Evolutionary conservation across 108 stramenopile species (phyloP).

Genomic region (Cyclostephanos invisitatus): DNA sequence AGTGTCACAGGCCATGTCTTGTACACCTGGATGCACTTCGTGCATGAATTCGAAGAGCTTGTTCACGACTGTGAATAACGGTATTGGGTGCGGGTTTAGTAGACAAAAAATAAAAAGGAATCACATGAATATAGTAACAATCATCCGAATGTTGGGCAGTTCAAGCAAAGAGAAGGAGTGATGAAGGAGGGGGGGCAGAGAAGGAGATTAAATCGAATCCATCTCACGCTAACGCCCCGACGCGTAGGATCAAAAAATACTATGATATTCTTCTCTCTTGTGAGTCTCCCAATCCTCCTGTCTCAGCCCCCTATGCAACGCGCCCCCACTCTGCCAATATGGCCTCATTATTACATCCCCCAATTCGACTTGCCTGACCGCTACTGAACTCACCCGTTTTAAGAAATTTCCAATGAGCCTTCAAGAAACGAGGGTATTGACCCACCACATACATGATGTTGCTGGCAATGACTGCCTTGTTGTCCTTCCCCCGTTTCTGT

Average conservation of each 20-base stretch:
- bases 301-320: too few species aligned
- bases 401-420: slow-evolving; percentile 99
- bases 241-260: too few species aligned
- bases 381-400: slow-evolving; percentile 53
- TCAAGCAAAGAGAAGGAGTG: neutral
- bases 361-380: neutral
- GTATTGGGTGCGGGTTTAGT: neutral
- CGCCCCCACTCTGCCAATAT: neutral
- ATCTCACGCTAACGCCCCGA: too few species aligned
- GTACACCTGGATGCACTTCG: slow-evolving; percentile 98
- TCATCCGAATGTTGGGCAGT: neutral
- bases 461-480: slow-evolving; percentile 98
- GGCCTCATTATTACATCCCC: neutral
- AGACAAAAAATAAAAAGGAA: neutral
- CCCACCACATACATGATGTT: slow-evolving; percentile 99
- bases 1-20: slow-evolving; percentile 99
- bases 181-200: neutral
- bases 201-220: neutral
- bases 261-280: too few species aligned
- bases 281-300: too few species aligned
- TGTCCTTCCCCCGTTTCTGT: slow-evolving; percentile 97
- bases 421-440: slow-evolving; percentile 99
- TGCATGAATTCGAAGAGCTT: slow-evolving; percentile 99
- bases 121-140: neutral
- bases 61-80: slow-evolving; percentile 87